Percentiles rank a stretch among this genome's conserved stretches.
Evolutionary conservation across 495 filamentous ascomycete species (phyloP).

Genomic region (Aspergillus carlsbadensis): DNA sequence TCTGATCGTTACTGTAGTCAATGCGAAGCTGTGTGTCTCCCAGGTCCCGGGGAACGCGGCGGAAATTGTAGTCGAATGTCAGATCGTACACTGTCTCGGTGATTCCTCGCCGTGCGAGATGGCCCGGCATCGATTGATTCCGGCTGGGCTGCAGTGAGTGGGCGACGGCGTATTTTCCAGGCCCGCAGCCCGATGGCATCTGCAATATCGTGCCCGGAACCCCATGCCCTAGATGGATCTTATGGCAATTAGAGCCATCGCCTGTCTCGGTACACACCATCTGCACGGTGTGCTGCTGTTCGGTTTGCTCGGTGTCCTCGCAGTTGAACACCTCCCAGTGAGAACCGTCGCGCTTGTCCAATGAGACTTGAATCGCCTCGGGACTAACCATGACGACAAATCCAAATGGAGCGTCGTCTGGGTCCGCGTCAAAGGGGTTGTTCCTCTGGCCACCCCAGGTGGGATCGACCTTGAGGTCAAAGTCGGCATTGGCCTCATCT

Average conservation of each 20-base stretch:
- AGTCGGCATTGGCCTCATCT: conserved; percentile 20
- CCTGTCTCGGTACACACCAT: conserved; percentile 22
- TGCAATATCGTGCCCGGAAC: conserved; percentile 33
- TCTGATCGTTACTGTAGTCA: conserved; percentile 34
- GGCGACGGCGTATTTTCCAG: conserved; percentile 38
- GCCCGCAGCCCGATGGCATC: conserved; percentile 37
- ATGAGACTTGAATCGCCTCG: conserved; percentile 18
- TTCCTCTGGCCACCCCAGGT: conserved; percentile 21
- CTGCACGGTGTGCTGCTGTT: conserved; percentile 21
- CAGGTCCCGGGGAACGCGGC: conserved; percentile 27
- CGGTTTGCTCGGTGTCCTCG: conserved; percentile 22
- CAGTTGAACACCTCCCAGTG: conserved; percentile 17
- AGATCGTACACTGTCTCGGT: conserved; percentile 24
- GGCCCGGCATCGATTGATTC: conserved; percentile 20
- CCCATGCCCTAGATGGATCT: conserved; percentile 29
- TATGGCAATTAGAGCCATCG: conserved; percentile 25
- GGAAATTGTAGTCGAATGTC: conserved; percentile 36
- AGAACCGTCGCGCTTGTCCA: conserved; percentile 12
- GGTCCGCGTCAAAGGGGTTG: neutral
- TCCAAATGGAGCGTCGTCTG: conserved; percentile 24
- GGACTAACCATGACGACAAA: conserved; percentile 30
- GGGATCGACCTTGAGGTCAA: conserved; percentile 24
- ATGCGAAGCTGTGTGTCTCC: conserved; percentile 33
- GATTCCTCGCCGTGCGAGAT: conserved; percentile 11
- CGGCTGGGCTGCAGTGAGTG: conserved; percentile 15